A percentile compares a stretch with the other conserved stretches of the same genome.
Conservation (phyloP, 2,329 filamentous ascomycete species). For the Pestalotiopsis fici region DNA sequence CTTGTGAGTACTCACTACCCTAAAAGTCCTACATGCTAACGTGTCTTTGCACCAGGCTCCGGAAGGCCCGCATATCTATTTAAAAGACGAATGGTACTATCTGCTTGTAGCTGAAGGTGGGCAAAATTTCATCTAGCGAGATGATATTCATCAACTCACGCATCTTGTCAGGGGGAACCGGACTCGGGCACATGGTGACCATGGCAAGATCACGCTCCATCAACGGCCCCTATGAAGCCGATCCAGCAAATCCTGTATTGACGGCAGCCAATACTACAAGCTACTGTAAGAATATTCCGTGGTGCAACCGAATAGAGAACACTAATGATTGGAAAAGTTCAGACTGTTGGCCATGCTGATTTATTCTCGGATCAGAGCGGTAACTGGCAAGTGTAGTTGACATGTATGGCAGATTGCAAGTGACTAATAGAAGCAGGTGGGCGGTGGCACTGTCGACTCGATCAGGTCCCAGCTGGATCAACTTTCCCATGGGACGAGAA, state of each 20-base stretch:
- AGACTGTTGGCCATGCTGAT: constrained; percentile 59
- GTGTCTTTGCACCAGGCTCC: constrained; percentile 29
- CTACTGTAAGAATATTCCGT: constrained; percentile 32
- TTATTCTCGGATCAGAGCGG: constrained; percentile 49
- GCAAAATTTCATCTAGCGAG: neutral
- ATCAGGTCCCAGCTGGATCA: constrained; percentile 35
- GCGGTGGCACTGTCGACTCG: constrained; percentile 40
- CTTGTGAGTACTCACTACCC: constrained; percentile 19
- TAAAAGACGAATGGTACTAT: constrained; percentile 53
- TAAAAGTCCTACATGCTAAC: neutral
- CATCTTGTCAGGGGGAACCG: constrained; percentile 41
- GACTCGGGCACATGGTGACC: constrained; percentile 47
- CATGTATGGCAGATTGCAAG: neutral
- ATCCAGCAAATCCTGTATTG: constrained; percentile 45
- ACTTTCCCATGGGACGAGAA: constrained; percentile 46
- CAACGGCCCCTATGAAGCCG: constrained; percentile 44
- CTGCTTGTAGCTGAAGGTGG: constrained; percentile 52
- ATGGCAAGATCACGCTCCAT: constrained; percentile 44
- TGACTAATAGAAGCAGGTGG: constrained; percentile 30
- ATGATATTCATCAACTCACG: neutral
- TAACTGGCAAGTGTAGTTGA: constrained; percentile 31
- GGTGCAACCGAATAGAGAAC: neutral
- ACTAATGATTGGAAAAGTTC: constrained; percentile 28
- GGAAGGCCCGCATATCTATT: constrained; percentile 57
- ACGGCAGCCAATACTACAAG: constrained; percentile 43